Conservation (phyloP, 2,329 filamentous ascomycete genomes). For the Colletotrichum chlorophyti region DNA sequence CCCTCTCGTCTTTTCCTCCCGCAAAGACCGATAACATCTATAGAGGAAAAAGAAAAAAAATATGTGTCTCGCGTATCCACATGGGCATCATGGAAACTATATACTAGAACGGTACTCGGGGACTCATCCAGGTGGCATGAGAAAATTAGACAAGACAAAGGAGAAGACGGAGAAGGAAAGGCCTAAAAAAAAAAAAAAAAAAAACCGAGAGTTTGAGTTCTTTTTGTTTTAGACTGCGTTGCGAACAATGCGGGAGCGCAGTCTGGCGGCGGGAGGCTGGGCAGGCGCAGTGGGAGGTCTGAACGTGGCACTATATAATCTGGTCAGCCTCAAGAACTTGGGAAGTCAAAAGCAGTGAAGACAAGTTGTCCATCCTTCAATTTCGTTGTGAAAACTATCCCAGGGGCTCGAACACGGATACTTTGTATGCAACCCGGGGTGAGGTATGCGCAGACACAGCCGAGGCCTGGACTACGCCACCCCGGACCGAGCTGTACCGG, state of each 20-base stretch:
- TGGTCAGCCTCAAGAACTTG: background rate
- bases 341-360: too few relatives aligned
- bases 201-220: background rate
- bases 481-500: too few relatives aligned
- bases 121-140: slow-evolving; percentile 2
- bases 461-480: too few relatives aligned
- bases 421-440: too few relatives aligned
- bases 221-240: background rate
- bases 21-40: background rate
- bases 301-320: slow-evolving; percentile 2
- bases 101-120: slow-evolving; percentile 13
- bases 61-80: background rate
- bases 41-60: background rate
- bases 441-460: too few relatives aligned
- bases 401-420: too few relatives aligned
- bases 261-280: background rate
- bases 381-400: too few relatives aligned
- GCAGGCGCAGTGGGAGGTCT: background rate
- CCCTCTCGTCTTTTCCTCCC: background rate
- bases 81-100: slow-evolving; percentile 24
- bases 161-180: too few relatives aligned
- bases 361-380: too few relatives aligned
- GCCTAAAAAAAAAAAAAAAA: background rate
- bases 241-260: slow-evolving; percentile 21
- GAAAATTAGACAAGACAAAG: background rate